Percentiles rank a stretch among this genome's conserved stretches.
Conservation (phyloP, 352 stramenopile genomes). For the Albugo candida region DNA sequence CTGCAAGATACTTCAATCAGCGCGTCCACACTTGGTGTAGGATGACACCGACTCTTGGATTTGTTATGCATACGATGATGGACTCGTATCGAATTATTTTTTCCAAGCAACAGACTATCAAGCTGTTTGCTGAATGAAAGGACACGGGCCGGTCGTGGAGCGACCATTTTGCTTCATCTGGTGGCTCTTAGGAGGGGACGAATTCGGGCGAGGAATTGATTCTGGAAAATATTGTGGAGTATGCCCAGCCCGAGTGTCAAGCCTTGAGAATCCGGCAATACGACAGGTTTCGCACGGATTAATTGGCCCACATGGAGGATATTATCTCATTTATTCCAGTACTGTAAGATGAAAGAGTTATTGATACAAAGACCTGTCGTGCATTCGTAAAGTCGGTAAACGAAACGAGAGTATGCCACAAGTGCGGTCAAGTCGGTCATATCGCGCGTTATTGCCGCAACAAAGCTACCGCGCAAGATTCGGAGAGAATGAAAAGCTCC, state of each 20-base stretch:
- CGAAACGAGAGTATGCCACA: too few relatives aligned
- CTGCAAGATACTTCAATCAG: neutral
- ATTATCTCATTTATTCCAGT: too few relatives aligned
- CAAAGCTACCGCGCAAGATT: too few relatives aligned
- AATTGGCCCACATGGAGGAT: too few relatives aligned
- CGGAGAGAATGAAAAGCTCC: too few relatives aligned
- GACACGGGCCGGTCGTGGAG: conserved; percentile 1
- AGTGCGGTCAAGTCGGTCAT: too few relatives aligned
- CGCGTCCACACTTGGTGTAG: conserved; percentile 1
- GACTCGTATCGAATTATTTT: neutral
- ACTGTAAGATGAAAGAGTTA: too few relatives aligned
- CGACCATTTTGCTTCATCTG: conserved; percentile 3
- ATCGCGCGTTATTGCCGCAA: too few relatives aligned
- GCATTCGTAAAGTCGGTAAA: too few relatives aligned
- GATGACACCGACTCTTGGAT: neutral
- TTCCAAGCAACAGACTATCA: neutral
- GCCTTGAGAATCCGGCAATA: neutral
- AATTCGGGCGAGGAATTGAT: neutral
- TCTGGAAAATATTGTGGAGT: conserved; percentile 6
- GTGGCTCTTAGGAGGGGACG: neutral
- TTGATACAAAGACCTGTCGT: too few relatives aligned
- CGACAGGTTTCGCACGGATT: neutral
- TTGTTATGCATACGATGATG: conserved; percentile 1
- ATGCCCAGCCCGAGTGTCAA: neutral
- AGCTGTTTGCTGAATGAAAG: conserved; percentile 1